Percentiles rank a stretch among this genome's conserved stretches.
These are phyloP conservation scores for Amphicarpaea edgeworthii DNA, from an alignment of 306 rosid genomes.

Conservation along the genomic window DNA sequence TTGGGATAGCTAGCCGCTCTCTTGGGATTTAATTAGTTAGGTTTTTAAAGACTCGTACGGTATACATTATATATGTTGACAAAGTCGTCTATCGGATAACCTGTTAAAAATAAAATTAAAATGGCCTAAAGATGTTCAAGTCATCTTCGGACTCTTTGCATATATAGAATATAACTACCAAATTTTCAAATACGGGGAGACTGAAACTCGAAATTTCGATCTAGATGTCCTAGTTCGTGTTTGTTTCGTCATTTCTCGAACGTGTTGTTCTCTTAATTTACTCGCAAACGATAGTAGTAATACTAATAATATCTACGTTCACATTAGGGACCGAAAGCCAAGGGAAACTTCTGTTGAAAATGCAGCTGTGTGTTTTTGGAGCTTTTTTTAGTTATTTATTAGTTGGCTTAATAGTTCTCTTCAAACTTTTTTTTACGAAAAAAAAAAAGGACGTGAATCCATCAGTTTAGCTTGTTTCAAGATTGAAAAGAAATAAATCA, in stretches of 20 bases:
- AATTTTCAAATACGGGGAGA: not conserved
- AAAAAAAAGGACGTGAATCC: no score
- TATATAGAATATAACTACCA: not conserved
- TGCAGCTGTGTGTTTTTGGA: no score
- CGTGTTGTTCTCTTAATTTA: not conserved
- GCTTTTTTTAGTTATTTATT: no score
- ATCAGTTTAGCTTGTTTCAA: no score
- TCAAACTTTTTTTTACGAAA: no score
- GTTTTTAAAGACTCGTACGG: not conserved
- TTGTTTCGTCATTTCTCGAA: not conserved
- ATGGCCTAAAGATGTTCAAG: not conserved
- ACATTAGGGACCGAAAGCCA: not conserved
- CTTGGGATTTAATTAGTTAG: not conserved
- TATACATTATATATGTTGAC: no score
- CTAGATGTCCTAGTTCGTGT: not conserved
- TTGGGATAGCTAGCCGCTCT: not conserved
- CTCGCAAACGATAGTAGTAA: not conserved
- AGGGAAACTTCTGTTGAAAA: not conserved
- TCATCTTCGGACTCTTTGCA: not conserved
- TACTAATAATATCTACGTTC: no score
- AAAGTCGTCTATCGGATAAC: not conserved
- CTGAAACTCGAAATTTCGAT: not conserved
- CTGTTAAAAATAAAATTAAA: not conserved
- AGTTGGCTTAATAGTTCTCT: no score
- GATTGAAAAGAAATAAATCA: no score